Conservation (phyloP, 192 early-diverging fungal species). For the Diversispora eburnea region DNA sequence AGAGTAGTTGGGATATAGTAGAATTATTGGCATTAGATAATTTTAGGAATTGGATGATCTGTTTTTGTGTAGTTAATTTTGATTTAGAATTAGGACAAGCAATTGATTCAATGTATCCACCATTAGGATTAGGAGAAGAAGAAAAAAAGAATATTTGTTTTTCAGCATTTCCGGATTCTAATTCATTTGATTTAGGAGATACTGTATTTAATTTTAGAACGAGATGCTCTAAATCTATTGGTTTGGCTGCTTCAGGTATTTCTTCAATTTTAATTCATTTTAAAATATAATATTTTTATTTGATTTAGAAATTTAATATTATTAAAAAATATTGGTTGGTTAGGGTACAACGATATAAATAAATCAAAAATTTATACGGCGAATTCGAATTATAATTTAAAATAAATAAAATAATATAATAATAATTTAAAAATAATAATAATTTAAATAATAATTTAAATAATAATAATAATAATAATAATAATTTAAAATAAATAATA, state of each 20-base stretch:
- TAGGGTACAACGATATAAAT: no score
- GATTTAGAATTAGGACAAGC: slow-evolving; percentile 81
- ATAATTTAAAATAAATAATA: no score
- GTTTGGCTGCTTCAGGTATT: slow-evolving; percentile 50
- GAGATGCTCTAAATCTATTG: slow-evolving; percentile 50
- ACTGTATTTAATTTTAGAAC: slow-evolving; percentile 70
- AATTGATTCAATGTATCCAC: slow-evolving; percentile 69
- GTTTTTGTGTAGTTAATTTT: slow-evolving; percentile 77
- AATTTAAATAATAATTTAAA: no score
- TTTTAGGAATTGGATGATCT: slow-evolving; percentile 64
- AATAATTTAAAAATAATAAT: no score
- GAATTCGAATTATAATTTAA: no score
- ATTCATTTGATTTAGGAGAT: slow-evolving; percentile 71
- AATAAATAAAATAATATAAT: no score
- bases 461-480: no score
- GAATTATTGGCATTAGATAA: slow-evolving; percentile 41
- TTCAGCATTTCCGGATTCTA: slow-evolving; percentile 75
- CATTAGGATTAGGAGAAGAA: slow-evolving; percentile 57
- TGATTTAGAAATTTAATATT: no score
- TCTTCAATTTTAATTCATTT: slow-evolving; percentile 11
- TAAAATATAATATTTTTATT: no score
- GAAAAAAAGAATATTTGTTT: slow-evolving; percentile 77
- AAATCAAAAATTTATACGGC: no score
- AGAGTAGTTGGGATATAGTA: slow-evolving; percentile 39
- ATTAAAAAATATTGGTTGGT: no score